phyloP scores from a whole-genome alignment of 163 green algal species.

The Prototheca wickerhamii region DNA sequence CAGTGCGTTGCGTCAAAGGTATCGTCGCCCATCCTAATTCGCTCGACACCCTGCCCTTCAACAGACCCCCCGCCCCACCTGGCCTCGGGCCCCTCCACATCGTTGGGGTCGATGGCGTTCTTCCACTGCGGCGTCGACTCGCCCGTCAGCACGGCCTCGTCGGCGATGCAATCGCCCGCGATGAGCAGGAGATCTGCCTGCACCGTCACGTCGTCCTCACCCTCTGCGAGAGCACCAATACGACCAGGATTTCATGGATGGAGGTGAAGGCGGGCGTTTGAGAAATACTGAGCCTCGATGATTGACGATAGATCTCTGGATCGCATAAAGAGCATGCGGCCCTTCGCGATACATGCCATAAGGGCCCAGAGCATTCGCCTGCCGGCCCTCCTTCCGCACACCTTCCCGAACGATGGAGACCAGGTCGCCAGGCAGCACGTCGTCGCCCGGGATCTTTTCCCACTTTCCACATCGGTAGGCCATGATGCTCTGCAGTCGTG shows the following conservation, averaged over 20 bases:
- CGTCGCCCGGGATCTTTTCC: conserved; percentile 67
- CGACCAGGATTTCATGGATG: neutral
- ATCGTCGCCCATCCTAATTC: neutral
- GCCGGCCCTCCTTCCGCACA: conserved; percentile 17
- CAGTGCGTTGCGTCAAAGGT: neutral
- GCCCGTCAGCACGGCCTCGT: conserved; percentile 94
- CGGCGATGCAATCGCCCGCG: conserved; percentile 80
- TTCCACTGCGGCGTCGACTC: conserved; percentile 94
- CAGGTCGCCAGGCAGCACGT: conserved; percentile 87
- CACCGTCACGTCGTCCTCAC: conserved; percentile 52
- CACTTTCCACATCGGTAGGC: conserved; percentile 66
- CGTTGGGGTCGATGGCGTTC: conserved; percentile 35
- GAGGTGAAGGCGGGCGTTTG: neutral
- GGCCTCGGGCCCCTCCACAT: conserved; percentile 24
- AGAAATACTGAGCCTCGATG: no score
- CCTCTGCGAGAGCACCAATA: conserved; percentile 2
- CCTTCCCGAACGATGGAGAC: conserved; percentile 75
- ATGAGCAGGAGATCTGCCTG: conserved; percentile 87
- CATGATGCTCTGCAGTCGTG: conserved; percentile 18
- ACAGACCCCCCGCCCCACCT: neutral
- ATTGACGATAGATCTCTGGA: no score
- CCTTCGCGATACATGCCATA: no score
- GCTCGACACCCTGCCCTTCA: neutral
- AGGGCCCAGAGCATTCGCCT: no score
- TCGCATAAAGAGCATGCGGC: no score